Evolutionary conservation across 1,284 basidiomycete genomes (phyloP), one percentile per base, ranked within the genome.

Genomic region (Fistulinella cinereoalba): DNA sequence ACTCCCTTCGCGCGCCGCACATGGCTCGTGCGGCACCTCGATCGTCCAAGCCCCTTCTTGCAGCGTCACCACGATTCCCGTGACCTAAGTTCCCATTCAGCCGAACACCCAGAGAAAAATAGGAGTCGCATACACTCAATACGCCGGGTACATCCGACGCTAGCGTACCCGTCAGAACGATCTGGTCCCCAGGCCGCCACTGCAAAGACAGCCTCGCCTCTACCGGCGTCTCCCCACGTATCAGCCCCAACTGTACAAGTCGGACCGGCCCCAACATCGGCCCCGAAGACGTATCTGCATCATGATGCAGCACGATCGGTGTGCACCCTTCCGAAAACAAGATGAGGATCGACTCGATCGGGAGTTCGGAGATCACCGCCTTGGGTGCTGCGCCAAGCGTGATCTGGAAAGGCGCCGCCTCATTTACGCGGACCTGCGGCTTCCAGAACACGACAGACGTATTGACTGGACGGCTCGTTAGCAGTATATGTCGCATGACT

Each of bases 331-430:
- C 71, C 7, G 74, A 72, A 53, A 88, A 80, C 44, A 76, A 66
- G 6, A 91, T 69, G 4, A 70, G 64, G n/a, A 89, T 56, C 1
- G 75, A 75, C 0, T 73, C 60, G 55, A 92, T 78, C 0, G 84
- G 78, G 27, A 91, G 65, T 0, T 69, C 68, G 6, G 76, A 72
- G 13, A 86, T 70, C 0, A 71, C 61, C 4, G 75, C 65, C 16
- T 67, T 53, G 0, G 60, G 52, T 0, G 81, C 76, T 0, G 82
- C 75, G 6, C 73, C 68, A 16, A 92, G 61, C 11, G 72, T 71
- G 4, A 95, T 55, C 59, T 95, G 92, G 66, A 90, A 94, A 0
- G 85, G 76, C 0, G 77, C 77, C 7, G 68, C 57, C 43, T 83
- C 76, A n/a, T 75, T 76, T 4, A 92, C 75, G 34, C 75, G 72